Conservation (phyloP, 495 filamentous ascomycete species). For the Tuber borchii region DNA sequence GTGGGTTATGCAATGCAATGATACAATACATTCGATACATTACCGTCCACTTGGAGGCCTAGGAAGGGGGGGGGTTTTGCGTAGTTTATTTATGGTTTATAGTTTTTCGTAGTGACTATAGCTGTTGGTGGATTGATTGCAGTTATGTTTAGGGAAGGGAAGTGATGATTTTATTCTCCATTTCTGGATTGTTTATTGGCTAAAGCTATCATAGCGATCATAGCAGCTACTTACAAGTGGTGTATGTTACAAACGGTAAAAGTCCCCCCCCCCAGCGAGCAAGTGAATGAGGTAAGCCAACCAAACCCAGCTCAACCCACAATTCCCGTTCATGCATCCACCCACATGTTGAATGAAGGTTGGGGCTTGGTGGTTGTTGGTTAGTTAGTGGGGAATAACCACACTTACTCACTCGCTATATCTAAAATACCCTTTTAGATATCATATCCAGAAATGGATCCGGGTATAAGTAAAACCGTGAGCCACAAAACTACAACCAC, state of each 20-base stretch:
- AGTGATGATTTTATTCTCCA: neutral
- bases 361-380: neutral
- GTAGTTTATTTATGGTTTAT: neutral
- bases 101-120: neutral
- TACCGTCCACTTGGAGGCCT: neutral
- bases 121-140: neutral
- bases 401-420: neutral
- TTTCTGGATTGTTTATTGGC: neutral
- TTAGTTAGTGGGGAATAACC: neutral
- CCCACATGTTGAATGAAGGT: neutral
- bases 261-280: neutral
- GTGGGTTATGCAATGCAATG: neutral
- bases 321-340: neutral
- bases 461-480: neutral
- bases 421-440: constrained; percentile 1
- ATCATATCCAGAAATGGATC: neutral
- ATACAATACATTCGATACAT: neutral
- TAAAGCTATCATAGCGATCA: neutral
- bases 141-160: neutral
- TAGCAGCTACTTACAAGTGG: neutral
- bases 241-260: neutral
- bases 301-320: neutral
- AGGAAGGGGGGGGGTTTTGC: neutral
- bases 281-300: neutral
- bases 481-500: neutral